Base-by-base conservation (phyloP, 164 flowering plant species). In the Magnolia officinalis region DNA sequence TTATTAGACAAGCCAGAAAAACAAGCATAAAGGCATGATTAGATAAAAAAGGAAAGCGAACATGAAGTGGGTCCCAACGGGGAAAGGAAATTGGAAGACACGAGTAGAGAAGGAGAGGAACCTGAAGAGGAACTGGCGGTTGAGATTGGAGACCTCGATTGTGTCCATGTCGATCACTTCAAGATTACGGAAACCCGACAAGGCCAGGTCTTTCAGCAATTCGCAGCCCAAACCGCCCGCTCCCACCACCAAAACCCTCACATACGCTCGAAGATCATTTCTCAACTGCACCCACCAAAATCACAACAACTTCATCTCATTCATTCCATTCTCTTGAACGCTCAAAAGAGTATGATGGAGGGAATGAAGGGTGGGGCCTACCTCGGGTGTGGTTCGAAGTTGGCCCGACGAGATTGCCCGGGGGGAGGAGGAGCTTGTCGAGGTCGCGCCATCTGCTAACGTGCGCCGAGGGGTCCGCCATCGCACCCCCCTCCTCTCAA, bases 201-300 rank as follows among this genome's bases (percentile, higher is more conserved):
- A 77, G 31, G 99, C 98, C 84, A 96, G 86, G 79, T 96, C 99
- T 81, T 96, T 96, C 0, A 94, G 81, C 79, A 96, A 82, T 74
- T 96, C 99, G 74, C 99, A 96, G 18, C 99, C 98, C 82, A 96
- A 82, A 10, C 99, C 99, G 63, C 99, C 99, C 1, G 99, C 99
- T 1, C 99, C 99, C 5, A 96, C 96, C 78, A 96, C 98, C 82
- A 96, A 82, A 8, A 94, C 87, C 80, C 82, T 89, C 52, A 81
- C 96, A 70, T 84, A 90, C 69, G 86, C 84, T 61, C 82, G 87
- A 29, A 96, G 80, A 72, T 89, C 97, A 13, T 90, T 89, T 74
- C 91, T 90, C 87, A 96, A 76, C 99, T 96, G 82, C 85, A 81
- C 23, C 70, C 20, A n/a, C n/a, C n/a, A 75, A 75, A 59, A 74